These are phyloP conservation scores for Astragalus membranaceus DNA, from an alignment of 306 rosid species.

Conservation along the genomic window DNA sequence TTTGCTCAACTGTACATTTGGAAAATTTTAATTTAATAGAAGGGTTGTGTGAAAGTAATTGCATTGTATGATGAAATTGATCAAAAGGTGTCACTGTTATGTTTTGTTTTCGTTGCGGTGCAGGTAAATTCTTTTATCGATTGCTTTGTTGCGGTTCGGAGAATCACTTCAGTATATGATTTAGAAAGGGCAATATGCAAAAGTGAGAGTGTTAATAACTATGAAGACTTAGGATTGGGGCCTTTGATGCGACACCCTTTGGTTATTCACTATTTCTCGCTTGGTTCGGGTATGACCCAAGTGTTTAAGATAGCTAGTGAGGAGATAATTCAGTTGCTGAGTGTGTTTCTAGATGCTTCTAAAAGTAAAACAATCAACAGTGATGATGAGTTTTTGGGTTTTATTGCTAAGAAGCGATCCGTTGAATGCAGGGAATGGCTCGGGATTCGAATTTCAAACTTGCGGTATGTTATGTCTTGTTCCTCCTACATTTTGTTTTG, in stretches of 20 bases:
- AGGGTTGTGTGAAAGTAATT: not conserved
- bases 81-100: not conserved
- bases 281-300: slow-evolving; percentile 36
- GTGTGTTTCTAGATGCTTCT: slow-evolving; percentile 26
- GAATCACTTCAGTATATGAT: slow-evolving; percentile 65
- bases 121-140: slow-evolving; percentile 86
- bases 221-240: slow-evolving; percentile 72
- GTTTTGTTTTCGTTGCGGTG: slow-evolving; percentile 21
- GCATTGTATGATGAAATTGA: not conserved
- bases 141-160: slow-evolving; percentile 78
- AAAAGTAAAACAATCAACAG: slow-evolving; percentile 27
- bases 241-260: slow-evolving; percentile 78
- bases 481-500: not conserved
- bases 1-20: not conserved
- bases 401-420: slow-evolving; percentile 47
- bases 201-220: slow-evolving; percentile 56
- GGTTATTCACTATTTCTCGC: slow-evolving; percentile 64
- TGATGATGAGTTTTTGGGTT: slow-evolving; percentile 62
- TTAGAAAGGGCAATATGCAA: slow-evolving; percentile 74
- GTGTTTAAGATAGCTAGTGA: slow-evolving; percentile 54
- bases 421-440: slow-evolving; percentile 59
- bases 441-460: slow-evolving; percentile 61
- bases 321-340: slow-evolving; percentile 46
- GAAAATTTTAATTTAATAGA: not conserved
- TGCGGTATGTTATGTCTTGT: slow-evolving; percentile 56